phyloP scores from a whole-genome alignment of 352 stramenopile species.

The Phytophthora litchii region DNA sequence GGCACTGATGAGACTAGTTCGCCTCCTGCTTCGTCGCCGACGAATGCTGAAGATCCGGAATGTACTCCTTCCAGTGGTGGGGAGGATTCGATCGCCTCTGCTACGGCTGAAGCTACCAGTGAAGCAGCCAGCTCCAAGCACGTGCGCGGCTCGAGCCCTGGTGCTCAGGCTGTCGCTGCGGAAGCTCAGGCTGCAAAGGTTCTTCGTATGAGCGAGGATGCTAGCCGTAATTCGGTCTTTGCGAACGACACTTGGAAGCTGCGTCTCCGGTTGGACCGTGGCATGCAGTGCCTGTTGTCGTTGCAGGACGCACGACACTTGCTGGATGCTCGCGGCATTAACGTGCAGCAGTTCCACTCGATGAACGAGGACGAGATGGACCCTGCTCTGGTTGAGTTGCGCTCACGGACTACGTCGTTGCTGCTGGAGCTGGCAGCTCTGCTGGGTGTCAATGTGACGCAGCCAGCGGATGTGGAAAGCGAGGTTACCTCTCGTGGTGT shows the following conservation, averaged over 20 bases:
- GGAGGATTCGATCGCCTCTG: slow-evolving; percentile 7
- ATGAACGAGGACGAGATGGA: slow-evolving; percentile 77
- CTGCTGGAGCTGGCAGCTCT: slow-evolving; percentile 71
- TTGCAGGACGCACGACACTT: slow-evolving; percentile 84
- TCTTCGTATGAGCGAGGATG: slow-evolving; percentile 56
- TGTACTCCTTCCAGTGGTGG: slow-evolving; percentile 22
- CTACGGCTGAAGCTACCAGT: slow-evolving; percentile 33
- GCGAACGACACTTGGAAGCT: slow-evolving; percentile 72
- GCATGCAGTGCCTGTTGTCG: slow-evolving; percentile 77
- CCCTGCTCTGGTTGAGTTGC: slow-evolving; percentile 68
- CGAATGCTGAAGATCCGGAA: slow-evolving; percentile 26
- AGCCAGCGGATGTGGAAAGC: slow-evolving; percentile 7
- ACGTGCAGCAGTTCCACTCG: slow-evolving; percentile 88
- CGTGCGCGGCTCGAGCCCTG: slow-evolving; percentile 30
- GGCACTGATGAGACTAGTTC: slow-evolving; percentile 15
- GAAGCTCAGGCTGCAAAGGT: slow-evolving; percentile 49
- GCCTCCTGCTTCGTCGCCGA: slow-evolving; percentile 14
- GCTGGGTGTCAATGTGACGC: slow-evolving; percentile 56
- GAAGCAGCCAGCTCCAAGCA: slow-evolving; percentile 30
- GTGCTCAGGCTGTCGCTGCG: slow-evolving; percentile 28
- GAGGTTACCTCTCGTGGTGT: slow-evolving; percentile 22
- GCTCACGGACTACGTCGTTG: slow-evolving; percentile 66
- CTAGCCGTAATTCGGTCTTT: slow-evolving; percentile 68
- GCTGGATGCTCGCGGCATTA: slow-evolving; percentile 80
- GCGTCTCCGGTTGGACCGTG: slow-evolving; percentile 76